Evolutionary conservation across 2,329 filamentous ascomycete species (phyloP), one percentile per base, ranked within the genome.

Genomic region (Teratosphaeria epicoccoides): DNA sequence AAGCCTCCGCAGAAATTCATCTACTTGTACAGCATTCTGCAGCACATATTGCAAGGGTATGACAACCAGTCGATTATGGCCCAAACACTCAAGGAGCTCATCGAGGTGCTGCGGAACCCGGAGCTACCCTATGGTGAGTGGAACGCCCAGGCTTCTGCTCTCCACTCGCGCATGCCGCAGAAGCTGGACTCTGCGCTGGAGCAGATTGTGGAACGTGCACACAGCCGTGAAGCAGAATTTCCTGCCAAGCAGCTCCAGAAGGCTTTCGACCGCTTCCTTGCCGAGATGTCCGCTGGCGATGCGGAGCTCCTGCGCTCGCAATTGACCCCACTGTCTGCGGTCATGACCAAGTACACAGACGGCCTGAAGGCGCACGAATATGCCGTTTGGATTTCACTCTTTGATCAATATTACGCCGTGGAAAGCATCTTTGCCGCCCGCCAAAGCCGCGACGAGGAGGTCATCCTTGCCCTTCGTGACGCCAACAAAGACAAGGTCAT

Each of bases 21-120:
- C 22, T 78, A 90, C 54, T 78, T 95, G 23, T 80, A 83, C 72
- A 83, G 78, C 69, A 87, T 88, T 55, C 80, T 97, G 45, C 76
- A 80, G 65, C 90, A 96, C 71, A 97, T 98, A 59, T 80, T 98
- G 14, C 77, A 84, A 63, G 93, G 93, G 54, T 98, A 88, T 66
- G 93, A 98, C 73, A 98, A 98, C 78, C 91, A 95, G 60, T 85
- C 96, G 60, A 89, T 97, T 70, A 95, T 98, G 91, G 80, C 82
- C 49, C 72, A 82, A 54, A 93, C 89, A 1, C 76, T 98, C 22
- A 88, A 87, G 71, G 87, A 93, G 66, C 77, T 97, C 33, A 83
- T 96, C n/a, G 82, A 88, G 54, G 90, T 98, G 10, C 80, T 98
- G 22, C 84, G 91, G 43, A 82, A 95, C 64, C 83, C 86, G 1